Percentiles rank a stretch among this genome's conserved stretches.
Evolutionary conservation across 768 basidiomycete species (phyloP).

Genomic region (Lactarius tabidus): DNA sequence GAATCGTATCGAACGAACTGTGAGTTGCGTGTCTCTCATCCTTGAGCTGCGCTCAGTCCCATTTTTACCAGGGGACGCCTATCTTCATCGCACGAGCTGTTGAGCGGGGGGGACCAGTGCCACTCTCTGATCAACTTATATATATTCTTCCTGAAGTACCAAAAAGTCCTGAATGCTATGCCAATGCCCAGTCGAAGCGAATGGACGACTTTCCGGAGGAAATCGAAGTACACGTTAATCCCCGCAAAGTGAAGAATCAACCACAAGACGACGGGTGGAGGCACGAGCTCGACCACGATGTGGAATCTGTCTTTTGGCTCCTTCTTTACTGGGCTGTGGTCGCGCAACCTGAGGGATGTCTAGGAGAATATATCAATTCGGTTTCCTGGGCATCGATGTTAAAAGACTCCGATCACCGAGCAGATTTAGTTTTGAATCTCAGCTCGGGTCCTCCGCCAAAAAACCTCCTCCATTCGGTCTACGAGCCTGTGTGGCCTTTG

Average conservation of each 20-base stretch:
- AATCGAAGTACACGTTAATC: no score
- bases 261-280: no score
- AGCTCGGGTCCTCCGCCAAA: no score
- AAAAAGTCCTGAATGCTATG: no score
- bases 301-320: slow-evolving; percentile 6
- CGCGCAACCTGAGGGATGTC: neutral
- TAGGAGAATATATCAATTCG: neutral
- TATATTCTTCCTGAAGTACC: no score
- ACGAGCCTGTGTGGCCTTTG: neutral
- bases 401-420: neutral
- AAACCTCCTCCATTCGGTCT: neutral
- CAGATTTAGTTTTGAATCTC: neutral
- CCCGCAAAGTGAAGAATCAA: no score
- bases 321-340: slow-evolving; percentile 5
- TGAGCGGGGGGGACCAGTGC: slow-evolving; percentile 4
- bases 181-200: no score
- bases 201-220: no score
- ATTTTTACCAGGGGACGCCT: slow-evolving; percentile 8
- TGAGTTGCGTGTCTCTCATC: neutral
- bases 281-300: slow-evolving; percentile 5
- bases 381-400: neutral
- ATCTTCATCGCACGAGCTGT: slow-evolving; percentile 1
- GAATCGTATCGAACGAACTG: neutral
- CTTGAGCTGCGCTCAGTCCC: neutral
- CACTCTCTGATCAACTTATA: no score